These are phyloP conservation scores for Picochlorum sp. DNA, from an alignment of 139 green algal genomes.

Conservation along the genomic window DNA sequence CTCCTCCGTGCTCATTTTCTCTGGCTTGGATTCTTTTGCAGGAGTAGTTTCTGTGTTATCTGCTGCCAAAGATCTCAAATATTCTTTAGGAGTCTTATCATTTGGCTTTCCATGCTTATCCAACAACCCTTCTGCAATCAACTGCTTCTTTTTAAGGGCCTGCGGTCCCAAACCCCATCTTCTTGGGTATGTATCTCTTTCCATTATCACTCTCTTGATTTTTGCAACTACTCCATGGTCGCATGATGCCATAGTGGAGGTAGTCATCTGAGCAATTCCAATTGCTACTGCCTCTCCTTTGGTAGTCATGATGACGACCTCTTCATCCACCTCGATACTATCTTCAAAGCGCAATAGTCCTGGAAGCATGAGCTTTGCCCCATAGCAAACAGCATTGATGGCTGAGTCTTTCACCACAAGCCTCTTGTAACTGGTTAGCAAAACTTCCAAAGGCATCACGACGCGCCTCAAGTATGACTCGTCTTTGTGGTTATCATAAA, in stretches of 20 bases:
- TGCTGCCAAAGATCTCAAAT: slow-evolving; percentile 33
- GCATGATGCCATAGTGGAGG: slow-evolving; percentile 84
- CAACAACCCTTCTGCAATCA: slow-evolving; percentile 88
- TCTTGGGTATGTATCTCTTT: slow-evolving; percentile 97
- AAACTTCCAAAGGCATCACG: slow-evolving; percentile 90
- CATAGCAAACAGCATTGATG: slow-evolving; percentile 99
- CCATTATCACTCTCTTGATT: slow-evolving; percentile 97
- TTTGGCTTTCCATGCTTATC: slow-evolving; percentile 95
- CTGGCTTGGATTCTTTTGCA: neutral
- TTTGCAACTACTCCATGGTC: slow-evolving; percentile 94
- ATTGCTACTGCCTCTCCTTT: slow-evolving; percentile 97
- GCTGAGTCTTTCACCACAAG: slow-evolving; percentile 95
- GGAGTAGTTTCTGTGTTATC: neutral
- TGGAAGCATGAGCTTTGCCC: slow-evolving; percentile 97
- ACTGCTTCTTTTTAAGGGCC: slow-evolving; percentile 93
- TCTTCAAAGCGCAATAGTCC: slow-evolving; percentile 83
- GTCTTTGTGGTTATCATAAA: slow-evolving; percentile 84
- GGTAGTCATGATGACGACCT: slow-evolving; percentile 97
- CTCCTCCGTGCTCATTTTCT: slow-evolving; percentile 12
- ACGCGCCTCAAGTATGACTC: slow-evolving; percentile 85
- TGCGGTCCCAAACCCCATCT: slow-evolving; percentile 89
- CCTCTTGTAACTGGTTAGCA: slow-evolving; percentile 93
- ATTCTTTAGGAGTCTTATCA: slow-evolving; percentile 87
- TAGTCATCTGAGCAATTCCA: slow-evolving; percentile 94
- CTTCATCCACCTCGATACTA: slow-evolving; percentile 87